Percentiles rank a stretch among this genome's conserved stretches.
phyloP scores from a whole-genome alignment of 306 rosid genomes.

The Fagus crenata region DNA sequence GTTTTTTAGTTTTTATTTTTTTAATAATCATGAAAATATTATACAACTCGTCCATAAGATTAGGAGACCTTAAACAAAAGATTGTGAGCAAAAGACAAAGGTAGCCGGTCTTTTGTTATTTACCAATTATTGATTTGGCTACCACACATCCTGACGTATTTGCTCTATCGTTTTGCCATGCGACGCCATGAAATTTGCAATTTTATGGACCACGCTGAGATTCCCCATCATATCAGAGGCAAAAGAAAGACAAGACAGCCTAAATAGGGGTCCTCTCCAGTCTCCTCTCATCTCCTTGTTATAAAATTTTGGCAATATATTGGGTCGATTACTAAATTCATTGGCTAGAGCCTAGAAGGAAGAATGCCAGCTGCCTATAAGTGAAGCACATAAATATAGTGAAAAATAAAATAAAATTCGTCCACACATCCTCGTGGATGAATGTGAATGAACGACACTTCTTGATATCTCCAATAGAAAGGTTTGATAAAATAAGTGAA shows the following conservation, averaged over 20 bases:
- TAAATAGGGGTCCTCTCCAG: background rate
- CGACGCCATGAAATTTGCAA: too few relatives aligned
- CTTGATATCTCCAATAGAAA: too few relatives aligned
- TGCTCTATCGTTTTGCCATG: background rate
- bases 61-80: too few relatives aligned
- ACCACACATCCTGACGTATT: background rate
- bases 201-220: constrained; percentile 14
- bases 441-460: too few relatives aligned
- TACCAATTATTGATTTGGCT: constrained; percentile 1
- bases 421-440: too few relatives aligned
- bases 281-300: constrained; percentile 7
- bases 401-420: too few relatives aligned
- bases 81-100: too few relatives aligned
- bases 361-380: background rate
- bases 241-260: constrained; percentile 3
- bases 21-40: too few relatives aligned
- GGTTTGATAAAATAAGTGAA: too few relatives aligned
- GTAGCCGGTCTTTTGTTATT: background rate
- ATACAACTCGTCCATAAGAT: too few relatives aligned
- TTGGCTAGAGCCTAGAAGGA: background rate
- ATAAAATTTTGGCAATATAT: constrained; percentile 5
- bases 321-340: background rate
- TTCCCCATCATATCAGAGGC: constrained; percentile 19
- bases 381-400: too few relatives aligned
- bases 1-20: too few relatives aligned